Conservation (phyloP, 306 rosid genomes). For the Fragaria ananassa region DNA sequence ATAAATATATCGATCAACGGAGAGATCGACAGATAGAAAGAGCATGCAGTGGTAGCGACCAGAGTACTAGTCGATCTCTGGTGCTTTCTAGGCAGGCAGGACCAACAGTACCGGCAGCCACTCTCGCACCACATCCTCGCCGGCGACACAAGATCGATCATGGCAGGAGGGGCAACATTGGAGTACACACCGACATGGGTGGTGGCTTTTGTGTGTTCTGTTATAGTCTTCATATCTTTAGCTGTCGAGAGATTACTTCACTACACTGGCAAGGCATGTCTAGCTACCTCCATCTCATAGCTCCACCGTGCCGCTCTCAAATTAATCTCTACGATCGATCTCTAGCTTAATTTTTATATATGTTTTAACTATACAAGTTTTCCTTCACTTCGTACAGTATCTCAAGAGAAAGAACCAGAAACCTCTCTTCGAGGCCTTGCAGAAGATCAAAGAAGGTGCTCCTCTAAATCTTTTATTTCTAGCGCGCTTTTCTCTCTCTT, state of each 20-base stretch:
- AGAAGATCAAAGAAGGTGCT: constrained; percentile 41
- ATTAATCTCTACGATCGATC: too few relatives aligned
- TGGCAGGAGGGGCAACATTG: constrained; percentile 33
- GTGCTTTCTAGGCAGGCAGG: neutral
- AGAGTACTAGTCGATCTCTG: neutral
- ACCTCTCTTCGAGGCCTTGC: constrained; percentile 35
- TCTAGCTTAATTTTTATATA: too few relatives aligned
- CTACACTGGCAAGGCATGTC: constrained; percentile 30
- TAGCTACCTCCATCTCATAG: neutral
- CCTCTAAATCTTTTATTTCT: neutral
- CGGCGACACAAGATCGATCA: neutral
- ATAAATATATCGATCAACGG: neutral
- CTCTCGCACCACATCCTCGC: neutral
- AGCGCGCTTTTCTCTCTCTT: neutral
- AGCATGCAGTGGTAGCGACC: neutral
- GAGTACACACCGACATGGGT: constrained; percentile 43
- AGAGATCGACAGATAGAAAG: neutral
- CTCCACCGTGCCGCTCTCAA: too few relatives aligned
- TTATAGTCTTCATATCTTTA: constrained; percentile 33
- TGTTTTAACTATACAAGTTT: neutral
- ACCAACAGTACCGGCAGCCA: neutral
- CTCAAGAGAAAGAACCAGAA: constrained; percentile 36
- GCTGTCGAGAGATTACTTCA: constrained; percentile 29
- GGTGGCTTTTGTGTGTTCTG: constrained; percentile 32
- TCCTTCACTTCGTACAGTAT: constrained; percentile 18